Evolutionary conservation across 164 flowering plant genomes (phyloP).

Genomic region (Vitis labrusca): DNA sequence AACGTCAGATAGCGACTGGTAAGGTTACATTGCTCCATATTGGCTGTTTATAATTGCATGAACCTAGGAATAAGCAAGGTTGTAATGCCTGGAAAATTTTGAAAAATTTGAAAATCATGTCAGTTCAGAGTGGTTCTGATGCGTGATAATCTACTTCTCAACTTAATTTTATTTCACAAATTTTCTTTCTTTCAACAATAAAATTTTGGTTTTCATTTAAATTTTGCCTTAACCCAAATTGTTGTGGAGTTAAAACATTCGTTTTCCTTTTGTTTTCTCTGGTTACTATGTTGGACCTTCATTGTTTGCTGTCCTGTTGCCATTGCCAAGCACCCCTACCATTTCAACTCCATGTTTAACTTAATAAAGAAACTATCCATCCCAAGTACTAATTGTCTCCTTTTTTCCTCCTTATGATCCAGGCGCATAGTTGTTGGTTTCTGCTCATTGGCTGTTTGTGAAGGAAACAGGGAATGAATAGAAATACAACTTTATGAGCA

Average conservation of each 20-base stretch:
- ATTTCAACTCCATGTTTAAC: neutral
- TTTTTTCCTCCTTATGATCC: slow-evolving; percentile 14
- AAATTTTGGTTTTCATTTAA: neutral
- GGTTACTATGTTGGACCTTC: neutral
- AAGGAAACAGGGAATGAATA: slow-evolving; percentile 14
- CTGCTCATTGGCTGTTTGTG: slow-evolving; percentile 40
- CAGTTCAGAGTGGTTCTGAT: neutral
- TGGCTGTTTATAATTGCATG: neutral
- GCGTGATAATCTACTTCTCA: neutral
- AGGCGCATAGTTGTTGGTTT: slow-evolving; percentile 66
- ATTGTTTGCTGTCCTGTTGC: neutral
- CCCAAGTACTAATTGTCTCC: neutral
- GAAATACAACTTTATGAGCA: slow-evolving; percentile 22
- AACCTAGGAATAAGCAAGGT: neutral
- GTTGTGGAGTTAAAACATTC: neutral
- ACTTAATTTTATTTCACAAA: neutral
- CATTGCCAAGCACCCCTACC: neutral
- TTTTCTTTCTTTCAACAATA: neutral
- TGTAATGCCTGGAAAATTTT: neutral
- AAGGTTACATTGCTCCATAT: slow-evolving; percentile 4
- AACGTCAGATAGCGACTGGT: slow-evolving; percentile 44
- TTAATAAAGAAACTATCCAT: neutral
- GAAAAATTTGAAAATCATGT: neutral
- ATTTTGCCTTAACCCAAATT: neutral
- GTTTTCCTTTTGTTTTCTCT: neutral